Evolutionary conservation across 345 rosid genomes (phyloP).

Genomic region (Tarenaya hassleriana): DNA sequence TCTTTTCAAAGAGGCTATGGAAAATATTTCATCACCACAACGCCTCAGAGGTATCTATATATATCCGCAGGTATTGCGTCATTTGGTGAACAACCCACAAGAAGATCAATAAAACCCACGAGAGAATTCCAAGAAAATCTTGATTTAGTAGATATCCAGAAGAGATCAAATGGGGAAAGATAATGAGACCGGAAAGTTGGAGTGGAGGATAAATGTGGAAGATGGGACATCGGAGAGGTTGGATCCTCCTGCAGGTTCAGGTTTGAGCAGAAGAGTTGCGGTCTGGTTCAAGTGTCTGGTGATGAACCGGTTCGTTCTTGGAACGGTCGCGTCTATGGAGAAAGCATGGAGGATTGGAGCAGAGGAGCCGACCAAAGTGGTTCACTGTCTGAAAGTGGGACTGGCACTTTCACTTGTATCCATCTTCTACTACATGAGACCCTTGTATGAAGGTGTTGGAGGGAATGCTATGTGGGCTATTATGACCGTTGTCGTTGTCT

Average conservation of each 20-base stretch:
- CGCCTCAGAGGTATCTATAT: too few relatives aligned
- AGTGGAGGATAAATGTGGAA: conserved; percentile 53
- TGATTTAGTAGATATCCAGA: too few relatives aligned
- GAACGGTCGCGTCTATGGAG: conserved; percentile 27
- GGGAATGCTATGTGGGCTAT: conserved; percentile 74
- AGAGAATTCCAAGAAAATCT: too few relatives aligned
- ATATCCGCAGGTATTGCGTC: not conserved
- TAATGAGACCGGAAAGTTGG: conserved; percentile 31
- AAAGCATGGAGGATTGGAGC: conserved; percentile 56
- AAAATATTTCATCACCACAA: too few relatives aligned
- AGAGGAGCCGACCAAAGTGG: conserved; percentile 56
- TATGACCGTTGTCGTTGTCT: conserved; percentile 75
- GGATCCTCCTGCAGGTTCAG: too few relatives aligned
- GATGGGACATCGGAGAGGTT: conserved; percentile 32
- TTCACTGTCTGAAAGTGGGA: conserved; percentile 67
- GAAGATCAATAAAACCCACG: not conserved
- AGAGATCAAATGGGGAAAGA: conserved; percentile 42
- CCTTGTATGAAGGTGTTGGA: conserved; percentile 58
- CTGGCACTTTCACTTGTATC: conserved; percentile 60
- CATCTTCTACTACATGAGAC: conserved; percentile 62
- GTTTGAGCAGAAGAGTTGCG: conserved; percentile 23
- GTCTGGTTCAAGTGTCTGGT: conserved; percentile 25
- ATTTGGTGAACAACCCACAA: too few relatives aligned
- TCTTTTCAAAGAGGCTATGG: too few relatives aligned
- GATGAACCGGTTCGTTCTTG: conserved; percentile 24